phyloP scores from a whole-genome alignment of 495 filamentous ascomycete species.

The Rusavskia elegans region DNA sequence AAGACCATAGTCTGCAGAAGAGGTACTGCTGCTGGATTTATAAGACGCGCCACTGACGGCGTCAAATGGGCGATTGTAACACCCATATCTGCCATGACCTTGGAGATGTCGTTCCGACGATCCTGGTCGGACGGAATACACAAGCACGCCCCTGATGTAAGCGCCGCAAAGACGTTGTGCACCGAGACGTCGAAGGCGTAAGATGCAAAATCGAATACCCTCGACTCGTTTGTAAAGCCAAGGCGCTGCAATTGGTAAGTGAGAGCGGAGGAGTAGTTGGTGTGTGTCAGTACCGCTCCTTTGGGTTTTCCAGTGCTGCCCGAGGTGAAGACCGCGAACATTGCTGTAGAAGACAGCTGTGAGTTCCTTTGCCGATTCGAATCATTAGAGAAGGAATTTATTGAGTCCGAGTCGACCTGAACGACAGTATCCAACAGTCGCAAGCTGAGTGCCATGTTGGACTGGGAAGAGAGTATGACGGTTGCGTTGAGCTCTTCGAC shows the following conservation, averaged over 20 bases:
- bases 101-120: slow-evolving; percentile 30
- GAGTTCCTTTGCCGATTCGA: too few species aligned
- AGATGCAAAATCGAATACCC: slow-evolving; percentile 37
- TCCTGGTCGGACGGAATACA: slow-evolving; percentile 46
- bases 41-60: slow-evolving; percentile 30
- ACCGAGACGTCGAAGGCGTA: slow-evolving; percentile 35
- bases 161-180: slow-evolving; percentile 28
- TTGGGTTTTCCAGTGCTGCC: too few species aligned
- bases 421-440: slow-evolving; percentile 36
- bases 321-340: not conserved
- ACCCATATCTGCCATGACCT: slow-evolving; percentile 28
- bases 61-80: slow-evolving; percentile 35
- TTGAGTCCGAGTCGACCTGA: slow-evolving; percentile 18
- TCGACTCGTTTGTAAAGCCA: slow-evolving; percentile 18
- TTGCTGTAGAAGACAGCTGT: too few species aligned
- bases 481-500: slow-evolving; percentile 30
- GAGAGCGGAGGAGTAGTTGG: slow-evolving; percentile 26
- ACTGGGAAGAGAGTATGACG: slow-evolving; percentile 2
- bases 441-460: slow-evolving; percentile 18
- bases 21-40: slow-evolving; percentile 28
- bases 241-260: slow-evolving; percentile 23
- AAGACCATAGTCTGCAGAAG: slow-evolving; percentile 23
- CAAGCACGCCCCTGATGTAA: slow-evolving; percentile 38
- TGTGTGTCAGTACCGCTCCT: not conserved
- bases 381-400: too few species aligned